Conservation (phyloP, 1,284 basidiomycete genomes). For the Trichosporon faecale region DNA sequence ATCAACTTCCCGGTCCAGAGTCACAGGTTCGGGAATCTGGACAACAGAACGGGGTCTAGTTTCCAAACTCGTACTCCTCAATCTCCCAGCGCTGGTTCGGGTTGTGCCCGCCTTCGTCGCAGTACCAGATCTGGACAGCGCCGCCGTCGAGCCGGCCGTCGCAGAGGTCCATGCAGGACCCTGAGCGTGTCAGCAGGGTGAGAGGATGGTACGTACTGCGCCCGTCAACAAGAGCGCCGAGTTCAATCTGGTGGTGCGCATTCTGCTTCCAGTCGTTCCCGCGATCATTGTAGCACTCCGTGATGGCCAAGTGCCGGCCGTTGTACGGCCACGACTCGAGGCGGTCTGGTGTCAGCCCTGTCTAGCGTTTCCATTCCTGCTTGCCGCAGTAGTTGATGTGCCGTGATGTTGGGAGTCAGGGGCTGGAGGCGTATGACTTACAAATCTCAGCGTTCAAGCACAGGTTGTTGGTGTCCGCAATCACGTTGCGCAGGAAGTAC, state of each 20-base stretch:
- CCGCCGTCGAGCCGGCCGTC: conserved; percentile 14
- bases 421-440: not conserved
- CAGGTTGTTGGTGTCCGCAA: not conserved
- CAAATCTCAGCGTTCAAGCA: not conserved
- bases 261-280: not conserved
- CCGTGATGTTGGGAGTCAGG: no score
- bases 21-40: no score
- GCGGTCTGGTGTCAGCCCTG: not conserved
- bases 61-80: not conserved
- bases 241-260: not conserved
- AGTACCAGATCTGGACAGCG: conserved; percentile 17
- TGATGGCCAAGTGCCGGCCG: not conserved
- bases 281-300: not conserved
- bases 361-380: no score
- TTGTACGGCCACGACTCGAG: not conserved
- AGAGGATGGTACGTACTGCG: not conserved
- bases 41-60: not conserved
- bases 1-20: no score
- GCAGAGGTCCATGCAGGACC: conserved; percentile 13
- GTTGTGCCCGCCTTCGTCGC: not conserved
- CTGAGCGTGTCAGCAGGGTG: not conserved
- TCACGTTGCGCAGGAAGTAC: not conserved
- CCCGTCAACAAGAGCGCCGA: not conserved
- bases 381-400: no score
- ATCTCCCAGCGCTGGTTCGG: conserved; percentile 12